A percentile compares a stretch with the other conserved stretches of the same genome.
These are phyloP conservation scores for Nicotiana tabacum DNA, from an alignment of 257 asterid genomes.

Conservation along the genomic window DNA sequence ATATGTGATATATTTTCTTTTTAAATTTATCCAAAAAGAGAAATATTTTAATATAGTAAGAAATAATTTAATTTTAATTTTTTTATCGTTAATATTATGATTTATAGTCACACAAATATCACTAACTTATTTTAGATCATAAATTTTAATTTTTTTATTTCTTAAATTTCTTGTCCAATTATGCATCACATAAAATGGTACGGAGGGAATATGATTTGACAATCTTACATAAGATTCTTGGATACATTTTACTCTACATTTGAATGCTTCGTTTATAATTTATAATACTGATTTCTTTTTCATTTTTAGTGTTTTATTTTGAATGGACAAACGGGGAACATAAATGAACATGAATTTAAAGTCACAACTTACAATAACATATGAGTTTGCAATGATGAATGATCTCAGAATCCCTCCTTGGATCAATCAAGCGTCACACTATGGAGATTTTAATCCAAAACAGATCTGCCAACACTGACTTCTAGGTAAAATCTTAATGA, in stretches of 20 bases:
- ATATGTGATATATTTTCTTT: too few relatives aligned
- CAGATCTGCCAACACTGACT: too few relatives aligned
- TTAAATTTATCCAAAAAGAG: too few relatives aligned
- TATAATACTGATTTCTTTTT: not conserved
- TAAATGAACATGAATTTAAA: not conserved
- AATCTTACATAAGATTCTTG: not conserved
- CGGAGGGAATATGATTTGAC: not conserved
- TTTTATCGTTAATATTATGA: too few relatives aligned
- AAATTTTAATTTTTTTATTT: too few relatives aligned
- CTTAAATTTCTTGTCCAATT: too few relatives aligned
- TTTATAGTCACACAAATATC: too few relatives aligned
- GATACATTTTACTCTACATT: not conserved
- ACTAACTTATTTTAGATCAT: too few relatives aligned
- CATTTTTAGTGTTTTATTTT: not conserved
- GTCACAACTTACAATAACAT: not conserved
- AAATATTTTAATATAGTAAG: too few relatives aligned
- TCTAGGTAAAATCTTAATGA: not conserved
- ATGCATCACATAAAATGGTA: too few relatives aligned
- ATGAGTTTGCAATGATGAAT: not conserved
- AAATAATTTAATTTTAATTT: too few relatives aligned
- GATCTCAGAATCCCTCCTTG: not conserved
- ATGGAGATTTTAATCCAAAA: too few relatives aligned
- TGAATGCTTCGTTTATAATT: not conserved
- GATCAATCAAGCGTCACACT: not conserved
- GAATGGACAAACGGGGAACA: not conserved